These are phyloP conservation scores for Euphorbia schlechtendalii DNA, from an alignment of 441 rosid genomes.

Conservation along the genomic window DNA sequence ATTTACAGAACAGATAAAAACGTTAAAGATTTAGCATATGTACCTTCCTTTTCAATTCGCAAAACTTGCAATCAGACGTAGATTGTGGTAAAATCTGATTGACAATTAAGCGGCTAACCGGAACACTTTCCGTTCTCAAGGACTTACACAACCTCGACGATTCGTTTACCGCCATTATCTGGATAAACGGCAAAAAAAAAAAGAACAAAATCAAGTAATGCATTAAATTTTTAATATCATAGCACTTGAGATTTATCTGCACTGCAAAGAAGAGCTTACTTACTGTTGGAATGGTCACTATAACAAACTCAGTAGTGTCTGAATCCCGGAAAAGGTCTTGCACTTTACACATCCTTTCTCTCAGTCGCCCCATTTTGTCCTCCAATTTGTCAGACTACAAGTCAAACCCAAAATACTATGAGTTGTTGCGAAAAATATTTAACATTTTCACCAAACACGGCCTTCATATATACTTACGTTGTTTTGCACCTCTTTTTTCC, in stretches of 20 bases:
- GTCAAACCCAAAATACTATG: constrained; percentile 16
- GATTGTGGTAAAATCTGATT: constrained; percentile 63
- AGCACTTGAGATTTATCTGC: not conserved
- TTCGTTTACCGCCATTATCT: constrained; percentile 75
- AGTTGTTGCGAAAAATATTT: constrained; percentile 7
- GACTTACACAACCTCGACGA: constrained; percentile 65
- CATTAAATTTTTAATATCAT: constrained; percentile 1
- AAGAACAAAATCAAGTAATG: constrained; percentile 8
- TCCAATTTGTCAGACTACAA: constrained; percentile 52
- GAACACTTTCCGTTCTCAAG: constrained; percentile 60
- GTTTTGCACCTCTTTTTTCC: constrained; percentile 44
- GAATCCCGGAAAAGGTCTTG: constrained; percentile 54
- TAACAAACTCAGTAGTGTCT: constrained; percentile 57
- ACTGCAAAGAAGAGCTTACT: not conserved
- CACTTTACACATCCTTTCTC: constrained; percentile 63
- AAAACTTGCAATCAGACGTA: constrained; percentile 61
- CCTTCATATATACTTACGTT: constrained; percentile 41
- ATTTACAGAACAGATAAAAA: too few species aligned
- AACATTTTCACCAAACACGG: constrained; percentile 8
- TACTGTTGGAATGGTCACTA: constrained; percentile 82
- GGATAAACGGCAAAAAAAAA: constrained; percentile 9
- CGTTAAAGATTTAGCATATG: not conserved
- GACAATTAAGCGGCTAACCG: constrained; percentile 53
- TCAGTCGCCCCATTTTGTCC: constrained; percentile 52
- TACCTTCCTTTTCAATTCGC: constrained; percentile 61